Evolutionary conservation across 176 grass and related monocot species (phyloP).

Genomic region (Poa pratensis): DNA sequence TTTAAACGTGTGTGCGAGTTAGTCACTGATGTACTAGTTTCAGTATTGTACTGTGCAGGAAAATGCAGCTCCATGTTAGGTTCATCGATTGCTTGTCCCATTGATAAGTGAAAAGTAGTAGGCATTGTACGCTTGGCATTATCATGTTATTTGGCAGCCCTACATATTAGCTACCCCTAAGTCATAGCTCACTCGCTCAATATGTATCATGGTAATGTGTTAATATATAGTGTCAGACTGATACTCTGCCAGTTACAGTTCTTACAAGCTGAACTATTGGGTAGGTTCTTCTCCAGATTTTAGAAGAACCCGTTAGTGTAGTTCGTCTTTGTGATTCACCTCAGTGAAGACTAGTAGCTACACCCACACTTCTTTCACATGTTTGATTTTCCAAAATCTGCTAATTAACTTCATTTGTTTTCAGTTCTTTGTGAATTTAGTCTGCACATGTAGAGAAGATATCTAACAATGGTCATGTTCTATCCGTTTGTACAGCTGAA

Average conservation of each 20-base stretch:
- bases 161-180: neutral
- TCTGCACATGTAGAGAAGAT: slow-evolving; percentile 23
- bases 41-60: neutral
- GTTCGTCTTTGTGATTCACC: slow-evolving; percentile 20
- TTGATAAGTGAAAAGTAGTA: neutral
- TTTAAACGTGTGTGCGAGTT: neutral
- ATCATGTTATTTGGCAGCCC: neutral
- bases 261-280: neutral
- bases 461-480: slow-evolving; percentile 24
- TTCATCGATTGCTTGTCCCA: neutral
- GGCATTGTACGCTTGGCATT: too few species aligned
- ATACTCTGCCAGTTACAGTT: neutral
- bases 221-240: neutral
- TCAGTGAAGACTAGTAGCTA: slow-evolving; percentile 20
- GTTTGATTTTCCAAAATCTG: neutral
- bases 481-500: slow-evolving; percentile 71
- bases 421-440: neutral
- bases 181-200: neutral
- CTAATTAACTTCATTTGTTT: neutral
- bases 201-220: neutral
- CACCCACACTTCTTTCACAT: neutral
- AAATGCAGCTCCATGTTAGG: neutral
- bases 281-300: neutral
- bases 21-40: neutral
- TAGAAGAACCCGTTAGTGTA: neutral